These are phyloP conservation scores for Penicillium atrosanguineum DNA, from an alignment of 495 filamentous ascomycete genomes.

Conservation along the genomic window DNA sequence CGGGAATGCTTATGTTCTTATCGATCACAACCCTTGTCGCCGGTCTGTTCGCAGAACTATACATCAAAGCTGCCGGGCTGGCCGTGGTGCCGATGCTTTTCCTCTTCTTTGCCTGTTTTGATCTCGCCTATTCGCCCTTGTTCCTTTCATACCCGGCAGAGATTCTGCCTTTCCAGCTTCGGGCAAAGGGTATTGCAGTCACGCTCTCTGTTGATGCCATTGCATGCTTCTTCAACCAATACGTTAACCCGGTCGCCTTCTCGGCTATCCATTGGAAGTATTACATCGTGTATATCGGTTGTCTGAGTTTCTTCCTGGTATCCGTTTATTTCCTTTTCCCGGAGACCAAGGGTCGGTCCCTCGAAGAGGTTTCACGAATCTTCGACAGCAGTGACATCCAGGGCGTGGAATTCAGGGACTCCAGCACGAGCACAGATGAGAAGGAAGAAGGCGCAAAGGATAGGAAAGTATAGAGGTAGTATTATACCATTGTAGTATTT, in stretches of 20 bases:
- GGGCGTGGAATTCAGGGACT: background rate
- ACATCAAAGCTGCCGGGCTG: constrained; percentile 45
- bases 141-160: constrained; percentile 64
- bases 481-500: background rate
- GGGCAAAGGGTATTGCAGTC: constrained; percentile 68
- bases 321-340: constrained; percentile 66
- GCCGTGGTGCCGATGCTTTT: constrained; percentile 60
- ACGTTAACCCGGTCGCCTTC: constrained; percentile 59
- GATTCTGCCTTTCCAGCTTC: constrained; percentile 64
- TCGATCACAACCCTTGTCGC: constrained; percentile 54
- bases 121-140: constrained; percentile 58
- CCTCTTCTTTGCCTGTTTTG: constrained; percentile 55
- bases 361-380: constrained; percentile 62
- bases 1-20: constrained; percentile 55
- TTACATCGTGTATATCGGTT: constrained; percentile 59
- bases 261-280: constrained; percentile 52
- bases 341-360: constrained; percentile 63
- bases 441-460: background rate
- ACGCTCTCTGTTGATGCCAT: constrained; percentile 58
- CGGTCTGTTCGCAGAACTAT: constrained; percentile 48
- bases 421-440: background rate
- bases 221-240: constrained; percentile 56
- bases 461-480: background rate
- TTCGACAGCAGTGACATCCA: constrained; percentile 41
- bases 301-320: constrained; percentile 51